phyloP scores from a whole-genome alignment of 148 eudicot species.

The Dianthus caryophyllus region DNA sequence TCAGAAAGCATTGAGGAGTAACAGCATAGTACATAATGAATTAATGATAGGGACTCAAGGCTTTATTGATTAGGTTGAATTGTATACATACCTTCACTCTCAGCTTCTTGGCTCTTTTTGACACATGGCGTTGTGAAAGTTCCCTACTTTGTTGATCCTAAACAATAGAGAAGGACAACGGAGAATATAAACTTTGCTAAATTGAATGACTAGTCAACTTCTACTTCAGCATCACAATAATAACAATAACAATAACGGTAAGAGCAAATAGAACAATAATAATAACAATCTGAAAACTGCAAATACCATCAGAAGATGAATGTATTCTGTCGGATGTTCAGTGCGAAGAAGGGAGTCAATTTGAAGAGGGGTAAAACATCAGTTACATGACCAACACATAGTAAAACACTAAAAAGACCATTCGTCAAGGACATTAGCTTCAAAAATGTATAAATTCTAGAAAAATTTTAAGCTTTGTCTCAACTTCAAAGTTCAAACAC shows the following conservation, averaged over 20 bases:
- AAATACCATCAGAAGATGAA: background rate
- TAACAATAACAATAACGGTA: no score
- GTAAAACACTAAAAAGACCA: background rate
- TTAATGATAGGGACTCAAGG: background rate
- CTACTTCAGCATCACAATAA: background rate
- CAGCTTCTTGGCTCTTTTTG: conserved; percentile 83
- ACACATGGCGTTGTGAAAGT: conserved; percentile 92
- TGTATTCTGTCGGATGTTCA: background rate
- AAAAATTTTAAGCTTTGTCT: background rate
- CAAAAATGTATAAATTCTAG: background rate
- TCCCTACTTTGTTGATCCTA: conserved; percentile 99
- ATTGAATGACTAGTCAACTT: background rate
- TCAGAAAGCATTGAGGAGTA: no score
- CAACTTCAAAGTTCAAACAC: background rate
- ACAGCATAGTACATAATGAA: background rate
- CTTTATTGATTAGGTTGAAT: conserved; percentile 2
- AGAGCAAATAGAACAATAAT: no score
- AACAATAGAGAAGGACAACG: conserved; percentile 12
- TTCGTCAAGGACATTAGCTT: background rate
- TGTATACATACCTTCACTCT: conserved; percentile 52
- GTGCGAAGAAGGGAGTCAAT: background rate
- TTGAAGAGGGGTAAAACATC: background rate
- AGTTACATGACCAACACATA: background rate
- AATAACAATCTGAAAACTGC: background rate
- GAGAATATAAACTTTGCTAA: background rate